phyloP scores from a whole-genome alignment of 257 asterid species.

The Fraxinus anomala region DNA sequence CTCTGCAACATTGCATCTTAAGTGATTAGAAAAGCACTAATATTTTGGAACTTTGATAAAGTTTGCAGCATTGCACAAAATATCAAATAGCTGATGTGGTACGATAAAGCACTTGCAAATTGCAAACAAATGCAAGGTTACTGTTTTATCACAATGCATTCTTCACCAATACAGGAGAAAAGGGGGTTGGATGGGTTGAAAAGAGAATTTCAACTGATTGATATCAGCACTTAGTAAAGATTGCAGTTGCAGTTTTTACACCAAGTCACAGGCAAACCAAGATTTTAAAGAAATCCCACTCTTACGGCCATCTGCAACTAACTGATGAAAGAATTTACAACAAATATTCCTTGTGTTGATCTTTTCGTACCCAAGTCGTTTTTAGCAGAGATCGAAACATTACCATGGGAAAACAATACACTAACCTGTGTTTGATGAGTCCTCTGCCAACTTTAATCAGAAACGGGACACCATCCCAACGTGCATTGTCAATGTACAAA shows the following conservation, averaged over 20 bases:
- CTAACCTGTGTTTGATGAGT: slow-evolving; percentile 41
- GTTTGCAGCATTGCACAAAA: neutral
- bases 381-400: neutral
- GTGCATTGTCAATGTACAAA: slow-evolving; percentile 50
- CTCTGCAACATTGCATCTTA: slow-evolving; percentile 31
- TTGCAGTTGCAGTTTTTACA: neutral
- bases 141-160: neutral
- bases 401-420: neutral
- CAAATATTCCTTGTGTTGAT: neutral
- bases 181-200: neutral
- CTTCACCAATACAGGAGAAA: neutral
- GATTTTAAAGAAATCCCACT: neutral
- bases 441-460: slow-evolving; percentile 54
- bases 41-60: neutral
- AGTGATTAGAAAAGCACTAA: neutral
- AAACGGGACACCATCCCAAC: slow-evolving; percentile 59
- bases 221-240: neutral
- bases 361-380: neutral
- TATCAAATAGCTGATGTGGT: too few species aligned
- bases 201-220: neutral
- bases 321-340: neutral
- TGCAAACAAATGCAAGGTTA: neutral
- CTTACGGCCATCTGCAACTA: neutral
- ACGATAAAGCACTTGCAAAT: neutral
- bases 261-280: neutral